Conservation (phyloP, 2,329 filamentous ascomycete genomes). For the Coniochaeta pulveracea region DNA sequence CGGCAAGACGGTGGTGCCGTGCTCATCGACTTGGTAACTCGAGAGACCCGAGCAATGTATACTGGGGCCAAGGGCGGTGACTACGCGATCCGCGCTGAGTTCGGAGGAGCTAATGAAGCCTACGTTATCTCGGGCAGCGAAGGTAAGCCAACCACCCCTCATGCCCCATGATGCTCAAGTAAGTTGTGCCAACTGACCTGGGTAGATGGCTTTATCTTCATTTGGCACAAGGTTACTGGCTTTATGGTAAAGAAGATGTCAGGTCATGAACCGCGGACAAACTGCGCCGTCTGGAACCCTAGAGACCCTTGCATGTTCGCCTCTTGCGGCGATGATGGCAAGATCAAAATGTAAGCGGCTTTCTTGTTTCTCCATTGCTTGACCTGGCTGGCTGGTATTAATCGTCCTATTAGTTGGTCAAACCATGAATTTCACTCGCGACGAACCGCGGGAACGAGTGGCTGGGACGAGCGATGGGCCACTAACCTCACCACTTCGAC, state of each 20-base stretch:
- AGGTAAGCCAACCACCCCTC: conserved; percentile 37
- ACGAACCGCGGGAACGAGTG: no score
- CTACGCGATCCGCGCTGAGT: conserved; percentile 70
- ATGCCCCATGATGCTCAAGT: neutral
- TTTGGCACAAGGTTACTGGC: conserved; percentile 85
- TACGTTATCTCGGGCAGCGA: conserved; percentile 90
- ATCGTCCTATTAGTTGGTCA: no score
- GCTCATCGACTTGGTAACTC: conserved; percentile 65
- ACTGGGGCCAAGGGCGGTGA: conserved; percentile 63
- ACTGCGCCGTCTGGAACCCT: conserved; percentile 84
- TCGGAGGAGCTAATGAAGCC: conserved; percentile 84
- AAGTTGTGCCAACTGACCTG: no score
- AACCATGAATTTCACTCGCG: no score
- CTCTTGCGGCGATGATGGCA: conserved; percentile 78
- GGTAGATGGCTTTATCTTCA: conserved; percentile 57
- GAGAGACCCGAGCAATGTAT: conserved; percentile 62
- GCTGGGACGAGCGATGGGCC: no score
- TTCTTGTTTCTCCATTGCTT: no score
- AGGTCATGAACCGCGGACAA: conserved; percentile 69
- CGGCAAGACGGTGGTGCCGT: conserved; percentile 66
- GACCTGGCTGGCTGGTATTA: no score
- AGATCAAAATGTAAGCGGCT: conserved; percentile 67
- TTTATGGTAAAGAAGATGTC: conserved; percentile 63
- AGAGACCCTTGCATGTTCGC: conserved; percentile 74
- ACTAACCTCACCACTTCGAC: no score